phyloP scores from a whole-genome alignment of 108 stramenopile genomes.

The Cylindrotheca closterium region DNA sequence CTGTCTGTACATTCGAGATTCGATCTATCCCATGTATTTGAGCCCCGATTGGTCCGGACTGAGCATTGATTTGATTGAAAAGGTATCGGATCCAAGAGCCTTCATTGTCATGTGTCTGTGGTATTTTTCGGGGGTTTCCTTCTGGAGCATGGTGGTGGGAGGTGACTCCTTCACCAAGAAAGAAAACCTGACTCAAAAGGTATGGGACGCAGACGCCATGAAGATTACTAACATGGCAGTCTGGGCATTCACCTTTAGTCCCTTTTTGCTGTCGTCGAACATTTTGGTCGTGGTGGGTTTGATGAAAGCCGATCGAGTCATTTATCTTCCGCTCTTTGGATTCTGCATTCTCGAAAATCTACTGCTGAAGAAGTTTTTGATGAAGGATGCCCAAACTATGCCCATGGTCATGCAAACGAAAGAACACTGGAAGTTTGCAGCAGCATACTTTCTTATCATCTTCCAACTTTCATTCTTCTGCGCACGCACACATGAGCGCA shows the following conservation, averaged over 20 bases:
- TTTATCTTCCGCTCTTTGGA: conserved; percentile 54
- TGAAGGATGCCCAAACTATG: conserved; percentile 16
- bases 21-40: conserved; percentile 38
- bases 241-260: conserved; percentile 42
- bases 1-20: conserved; percentile 50
- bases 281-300: conserved; percentile 55
- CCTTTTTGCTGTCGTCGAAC: conserved; percentile 51
- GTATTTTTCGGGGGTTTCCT: conserved; percentile 24
- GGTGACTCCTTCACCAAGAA: background rate
- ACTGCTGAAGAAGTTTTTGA: conserved; percentile 18
- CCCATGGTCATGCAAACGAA: conserved; percentile 9
- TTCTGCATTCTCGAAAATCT: conserved; percentile 47
- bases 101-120: conserved; percentile 36
- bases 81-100: conserved; percentile 28
- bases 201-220: conserved; percentile 13
- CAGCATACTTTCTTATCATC: conserved; percentile 29
- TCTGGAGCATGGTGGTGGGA: conserved; percentile 36
- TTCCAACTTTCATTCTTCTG: conserved; percentile 36
- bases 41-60: conserved; percentile 50
- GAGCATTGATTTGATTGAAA: conserved; percentile 43
- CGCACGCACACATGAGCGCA: conserved; percentile 42
- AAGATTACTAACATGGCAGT: conserved; percentile 30
- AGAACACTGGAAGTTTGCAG: conserved; percentile 24
- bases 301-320: conserved; percentile 65
- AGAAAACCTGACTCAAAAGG: background rate